Percentiles rank a stretch among this genome's conserved stretches.
These are phyloP conservation scores for Talaromyces sp. DNA, from an alignment of 2,329 filamentous ascomycete species.

Conservation along the genomic window DNA sequence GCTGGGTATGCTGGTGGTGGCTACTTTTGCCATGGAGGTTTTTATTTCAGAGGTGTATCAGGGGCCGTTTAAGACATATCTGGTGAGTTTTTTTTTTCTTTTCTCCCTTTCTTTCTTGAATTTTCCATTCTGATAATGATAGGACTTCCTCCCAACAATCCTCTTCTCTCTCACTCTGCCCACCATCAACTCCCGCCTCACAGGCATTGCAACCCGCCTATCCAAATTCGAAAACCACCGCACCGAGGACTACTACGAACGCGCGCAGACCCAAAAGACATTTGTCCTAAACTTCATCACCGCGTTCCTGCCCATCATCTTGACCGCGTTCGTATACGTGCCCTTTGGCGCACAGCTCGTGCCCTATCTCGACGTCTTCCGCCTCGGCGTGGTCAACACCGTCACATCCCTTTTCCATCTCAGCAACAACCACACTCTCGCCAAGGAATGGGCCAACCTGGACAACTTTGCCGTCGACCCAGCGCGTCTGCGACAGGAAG, in stretches of 20 bases:
- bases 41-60: constrained; percentile 93
- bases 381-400: constrained; percentile 44
- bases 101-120: not conserved
- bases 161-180: constrained; percentile 80
- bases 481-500: constrained; percentile 75
- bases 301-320: constrained; percentile 84
- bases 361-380: constrained; percentile 80
- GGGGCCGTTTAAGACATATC: constrained; percentile 76
- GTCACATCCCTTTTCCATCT: constrained; percentile 42
- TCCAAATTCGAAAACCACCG: constrained; percentile 90
- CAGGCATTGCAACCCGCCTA: constrained; percentile 67
- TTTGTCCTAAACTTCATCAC: constrained; percentile 97
- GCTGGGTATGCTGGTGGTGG: constrained; percentile 75
- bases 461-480: constrained; percentile 71
- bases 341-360: constrained; percentile 81
- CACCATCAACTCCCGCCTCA: constrained; percentile 69
- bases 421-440: constrained; percentile 61
- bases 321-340: constrained; percentile 91
- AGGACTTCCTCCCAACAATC: constrained; percentile 83
- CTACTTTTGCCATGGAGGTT: constrained; percentile 87
- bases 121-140: not conserved
- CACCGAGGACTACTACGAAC: constrained; percentile 75
- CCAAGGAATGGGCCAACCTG: constrained; percentile 52
- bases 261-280: constrained; percentile 82
- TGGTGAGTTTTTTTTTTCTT: constrained; percentile 48